Evolutionary conservation across 345 rosid species (phyloP).

Genomic region (Linum lewisii): DNA sequence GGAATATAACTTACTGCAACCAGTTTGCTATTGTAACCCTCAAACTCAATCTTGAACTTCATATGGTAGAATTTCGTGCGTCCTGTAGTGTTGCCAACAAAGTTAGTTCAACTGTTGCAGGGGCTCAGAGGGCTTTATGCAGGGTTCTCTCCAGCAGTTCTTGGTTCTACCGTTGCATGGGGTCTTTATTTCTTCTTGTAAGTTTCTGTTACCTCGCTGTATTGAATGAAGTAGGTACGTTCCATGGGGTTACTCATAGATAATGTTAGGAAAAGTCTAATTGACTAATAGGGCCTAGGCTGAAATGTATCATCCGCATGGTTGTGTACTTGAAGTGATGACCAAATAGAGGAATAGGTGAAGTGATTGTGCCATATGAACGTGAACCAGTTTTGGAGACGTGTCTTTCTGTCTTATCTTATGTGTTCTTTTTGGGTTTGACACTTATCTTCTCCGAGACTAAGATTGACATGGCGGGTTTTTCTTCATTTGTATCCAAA

Average conservation of each 20-base stretch:
- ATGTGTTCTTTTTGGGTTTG: not conserved
- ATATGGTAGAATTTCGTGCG: not conserved
- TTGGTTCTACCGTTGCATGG: conserved; percentile 84
- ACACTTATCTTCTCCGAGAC: not conserved
- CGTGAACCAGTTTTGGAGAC: not conserved
- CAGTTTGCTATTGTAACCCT: too few relatives aligned
- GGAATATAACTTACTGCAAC: too few relatives aligned
- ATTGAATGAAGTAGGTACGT: not conserved
- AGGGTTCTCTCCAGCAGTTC: conserved; percentile 77
- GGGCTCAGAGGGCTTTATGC: conserved; percentile 86
- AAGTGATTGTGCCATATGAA: not conserved
- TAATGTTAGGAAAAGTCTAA: too few relatives aligned
- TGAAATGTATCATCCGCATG: too few relatives aligned
- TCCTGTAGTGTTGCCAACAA: not conserved
- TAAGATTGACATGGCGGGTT: not conserved
- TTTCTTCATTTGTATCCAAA: conserved; percentile 4
- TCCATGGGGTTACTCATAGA: too few relatives aligned
- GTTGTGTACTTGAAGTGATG: too few relatives aligned
- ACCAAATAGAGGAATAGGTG: too few relatives aligned
- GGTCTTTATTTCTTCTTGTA: conserved; percentile 88
- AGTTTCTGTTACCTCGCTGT: conserved; percentile 17
- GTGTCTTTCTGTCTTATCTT: not conserved
- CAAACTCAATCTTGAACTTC: not conserved
- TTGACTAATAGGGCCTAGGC: too few relatives aligned
- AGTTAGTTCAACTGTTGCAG: conserved; percentile 24